Conservation (phyloP, 306 rosid genomes). For the Acacia crassicarpa region DNA sequence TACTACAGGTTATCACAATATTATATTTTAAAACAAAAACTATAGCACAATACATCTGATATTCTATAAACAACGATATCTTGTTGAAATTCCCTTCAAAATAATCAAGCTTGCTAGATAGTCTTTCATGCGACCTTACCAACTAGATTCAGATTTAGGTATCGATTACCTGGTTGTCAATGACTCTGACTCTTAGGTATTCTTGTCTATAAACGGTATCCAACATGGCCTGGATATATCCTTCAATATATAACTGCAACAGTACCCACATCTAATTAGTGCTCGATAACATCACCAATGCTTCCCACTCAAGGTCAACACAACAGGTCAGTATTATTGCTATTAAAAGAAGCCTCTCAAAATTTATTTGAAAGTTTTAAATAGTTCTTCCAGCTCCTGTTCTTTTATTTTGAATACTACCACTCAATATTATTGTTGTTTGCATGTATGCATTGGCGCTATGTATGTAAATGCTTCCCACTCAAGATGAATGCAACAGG, state of each 20-base stretch:
- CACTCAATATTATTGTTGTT: not conserved
- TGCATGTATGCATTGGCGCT: not conserved
- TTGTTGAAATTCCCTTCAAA: conserved; percentile 1
- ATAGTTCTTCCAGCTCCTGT: not conserved
- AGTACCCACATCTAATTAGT: conserved; percentile 38
- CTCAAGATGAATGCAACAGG: conserved; percentile 3
- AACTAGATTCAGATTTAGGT: conserved; percentile 25
- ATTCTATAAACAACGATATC: conserved; percentile 19
- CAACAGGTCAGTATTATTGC: conserved; percentile 5
- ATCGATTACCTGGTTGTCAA: conserved; percentile 72
- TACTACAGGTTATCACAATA: conserved; percentile 13
- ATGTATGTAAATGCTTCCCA: not conserved
- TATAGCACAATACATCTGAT: conserved; percentile 16
- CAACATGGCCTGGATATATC: conserved; percentile 98
- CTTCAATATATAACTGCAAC: conserved; percentile 93
- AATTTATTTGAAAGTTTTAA: not conserved
- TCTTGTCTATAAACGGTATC: conserved; percentile 88
- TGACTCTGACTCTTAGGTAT: conserved; percentile 85
- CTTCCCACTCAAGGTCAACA: conserved; percentile 18
- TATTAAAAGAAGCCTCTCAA: not conserved
- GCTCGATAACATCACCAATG: not conserved
- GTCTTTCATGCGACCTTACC: conserved; percentile 4
- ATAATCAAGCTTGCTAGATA: conserved; percentile 17
- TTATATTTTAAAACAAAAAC: not conserved
- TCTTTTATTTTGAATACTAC: not conserved